phyloP scores from a whole-genome alignment of 495 filamentous ascomycete species.

The Talaromyces thailandensis region DNA sequence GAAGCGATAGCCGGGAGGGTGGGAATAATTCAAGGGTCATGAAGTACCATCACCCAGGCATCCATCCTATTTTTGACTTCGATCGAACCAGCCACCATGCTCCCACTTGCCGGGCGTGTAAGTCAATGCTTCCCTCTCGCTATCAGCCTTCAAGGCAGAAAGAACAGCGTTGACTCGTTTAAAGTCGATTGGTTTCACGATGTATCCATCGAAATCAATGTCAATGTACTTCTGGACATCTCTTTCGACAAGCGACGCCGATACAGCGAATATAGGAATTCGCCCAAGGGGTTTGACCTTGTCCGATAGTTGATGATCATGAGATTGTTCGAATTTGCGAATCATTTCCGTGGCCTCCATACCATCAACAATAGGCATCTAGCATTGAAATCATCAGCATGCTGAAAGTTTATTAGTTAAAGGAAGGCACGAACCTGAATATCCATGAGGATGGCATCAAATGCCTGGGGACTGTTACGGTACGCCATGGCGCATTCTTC shows the following conservation, averaged over 20 bases:
- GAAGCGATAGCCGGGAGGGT: neutral
- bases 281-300: constrained; percentile 20
- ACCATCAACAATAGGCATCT: constrained; percentile 95
- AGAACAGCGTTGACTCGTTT: constrained; percentile 54
- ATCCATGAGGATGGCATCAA: constrained; percentile 93
- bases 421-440: constrained; percentile 60
- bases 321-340: constrained; percentile 53
- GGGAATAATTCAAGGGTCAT: neutral
- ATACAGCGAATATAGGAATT: constrained; percentile 84
- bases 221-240: constrained; percentile 61
- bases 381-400: constrained; percentile 8
- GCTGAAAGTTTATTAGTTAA: neutral
- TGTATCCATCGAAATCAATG: constrained; percentile 89
- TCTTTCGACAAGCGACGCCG: constrained; percentile 71
- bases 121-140: constrained; percentile 33
- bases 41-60: neutral
- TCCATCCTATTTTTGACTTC: neutral
- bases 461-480: constrained; percentile 44
- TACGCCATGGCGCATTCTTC: constrained; percentile 75
- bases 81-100: constrained; percentile 59
- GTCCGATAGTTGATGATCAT: constrained; percentile 30
- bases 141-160: constrained; percentile 43
- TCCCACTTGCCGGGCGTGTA: constrained; percentile 65
- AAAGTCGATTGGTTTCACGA: constrained; percentile 71
- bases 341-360: constrained; percentile 77